Evolutionary conservation across 1,139 yeast species (phyloP).

Genomic region (Diutina ranongensis): DNA sequence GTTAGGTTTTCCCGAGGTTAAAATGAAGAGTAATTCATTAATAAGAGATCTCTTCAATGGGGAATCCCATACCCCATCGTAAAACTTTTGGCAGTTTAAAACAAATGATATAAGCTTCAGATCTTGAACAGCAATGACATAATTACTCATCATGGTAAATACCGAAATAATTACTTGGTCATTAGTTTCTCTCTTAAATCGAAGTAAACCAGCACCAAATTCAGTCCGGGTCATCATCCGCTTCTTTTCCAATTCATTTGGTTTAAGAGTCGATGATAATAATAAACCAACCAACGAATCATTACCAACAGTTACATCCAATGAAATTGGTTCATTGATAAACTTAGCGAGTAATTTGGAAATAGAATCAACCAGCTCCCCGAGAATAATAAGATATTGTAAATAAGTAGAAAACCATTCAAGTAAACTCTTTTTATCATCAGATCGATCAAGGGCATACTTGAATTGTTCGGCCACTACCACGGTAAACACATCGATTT

Average conservation of each 20-base stretch:
- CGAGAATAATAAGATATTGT: slow-evolving; percentile 34
- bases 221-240: not conserved
- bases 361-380: slow-evolving; percentile 38
- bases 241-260: not conserved
- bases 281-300: not conserved
- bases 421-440: slow-evolving; percentile 14
- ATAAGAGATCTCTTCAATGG: not conserved
- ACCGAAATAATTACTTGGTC: not conserved
- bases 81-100: not conserved
- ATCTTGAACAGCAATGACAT: not conserved
- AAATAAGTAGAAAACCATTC: slow-evolving; percentile 43
- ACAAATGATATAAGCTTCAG: not conserved
- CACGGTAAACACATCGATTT: slow-evolving; percentile 54
- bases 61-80: not conserved
- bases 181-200: not conserved
- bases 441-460: slow-evolving; percentile 20
- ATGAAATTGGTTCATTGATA: not conserved
- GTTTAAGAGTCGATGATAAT: not conserved
- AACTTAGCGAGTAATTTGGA: not conserved
- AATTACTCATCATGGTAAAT: not conserved
- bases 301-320: not conserved
- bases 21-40: not conserved
- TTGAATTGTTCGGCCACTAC: slow-evolving; percentile 66
- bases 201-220: slow-evolving; percentile 2
- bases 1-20: not conserved